These are phyloP conservation scores for Mariannaea elegans DNA, from an alignment of 2,329 filamentous ascomycete species.

Conservation along the genomic window DNA sequence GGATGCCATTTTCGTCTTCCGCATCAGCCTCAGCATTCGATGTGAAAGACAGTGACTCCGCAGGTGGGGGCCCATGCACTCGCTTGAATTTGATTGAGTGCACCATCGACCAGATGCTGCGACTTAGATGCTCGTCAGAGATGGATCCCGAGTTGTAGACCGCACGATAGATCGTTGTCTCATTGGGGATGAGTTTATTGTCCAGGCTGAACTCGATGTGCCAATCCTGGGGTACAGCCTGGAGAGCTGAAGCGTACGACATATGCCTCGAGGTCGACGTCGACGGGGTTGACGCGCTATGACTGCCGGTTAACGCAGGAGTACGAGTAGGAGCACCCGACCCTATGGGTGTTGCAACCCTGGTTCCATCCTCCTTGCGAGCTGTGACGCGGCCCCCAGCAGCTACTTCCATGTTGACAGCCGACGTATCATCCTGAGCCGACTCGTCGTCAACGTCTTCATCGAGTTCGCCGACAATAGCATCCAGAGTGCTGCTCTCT, in stretches of 20 bases:
- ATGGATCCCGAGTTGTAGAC: constrained; percentile 72
- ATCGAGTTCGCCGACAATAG: constrained; percentile 90
- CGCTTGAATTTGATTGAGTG: constrained; percentile 93
- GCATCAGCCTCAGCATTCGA: constrained; percentile 57
- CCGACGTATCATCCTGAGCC: constrained; percentile 75
- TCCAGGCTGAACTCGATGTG: constrained; percentile 95
- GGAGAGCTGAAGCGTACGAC: constrained; percentile 86
- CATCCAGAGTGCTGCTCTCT: constrained; percentile 76
- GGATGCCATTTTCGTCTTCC: constrained; percentile 69
- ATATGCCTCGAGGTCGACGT: constrained; percentile 71
- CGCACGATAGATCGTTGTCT: constrained; percentile 95
- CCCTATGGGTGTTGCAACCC: constrained; percentile 83
- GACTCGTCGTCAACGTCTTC: constrained; percentile 79
- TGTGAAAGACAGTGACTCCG: constrained; percentile 72
- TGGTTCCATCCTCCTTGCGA: constrained; percentile 89
- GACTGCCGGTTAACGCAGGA: constrained; percentile 50
- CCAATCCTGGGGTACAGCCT: constrained; percentile 88
- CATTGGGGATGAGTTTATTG: constrained; percentile 82
- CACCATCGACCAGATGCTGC: constrained; percentile 88
- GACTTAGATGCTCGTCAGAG: constrained; percentile 70
- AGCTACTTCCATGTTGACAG: constrained; percentile 90
- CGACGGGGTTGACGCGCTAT: constrained; percentile 58
- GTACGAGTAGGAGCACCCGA: constrained; percentile 51
- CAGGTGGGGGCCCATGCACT: constrained; percentile 82
- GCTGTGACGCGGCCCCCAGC: constrained; percentile 89